Evolutionary conservation across 495 filamentous ascomycete species (phyloP).

Genomic region (Penicillium daleae): DNA sequence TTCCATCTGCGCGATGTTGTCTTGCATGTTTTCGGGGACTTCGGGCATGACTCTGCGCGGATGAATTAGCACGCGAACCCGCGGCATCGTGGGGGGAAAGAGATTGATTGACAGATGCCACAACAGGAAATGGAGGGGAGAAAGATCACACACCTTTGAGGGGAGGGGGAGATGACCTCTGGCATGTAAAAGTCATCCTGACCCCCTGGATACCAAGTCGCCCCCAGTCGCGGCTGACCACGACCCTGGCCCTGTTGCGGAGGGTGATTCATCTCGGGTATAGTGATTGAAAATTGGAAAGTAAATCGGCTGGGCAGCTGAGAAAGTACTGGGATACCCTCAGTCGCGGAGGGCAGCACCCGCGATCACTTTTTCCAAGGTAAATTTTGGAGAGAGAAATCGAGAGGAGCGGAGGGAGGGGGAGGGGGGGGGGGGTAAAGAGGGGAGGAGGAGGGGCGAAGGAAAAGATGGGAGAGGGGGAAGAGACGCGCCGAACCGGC

Average conservation of each 20-base stretch:
- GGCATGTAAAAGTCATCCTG: constrained; percentile 86
- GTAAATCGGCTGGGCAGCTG: background rate
- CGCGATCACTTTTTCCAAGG: background rate
- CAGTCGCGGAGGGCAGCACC: constrained; percentile 1
- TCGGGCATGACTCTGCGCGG: constrained; percentile 70
- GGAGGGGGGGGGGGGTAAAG: background rate
- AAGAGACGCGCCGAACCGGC: background rate
- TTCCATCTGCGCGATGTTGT: constrained; percentile 87
- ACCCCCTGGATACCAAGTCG: constrained; percentile 89
- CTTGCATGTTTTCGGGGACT: constrained; percentile 85
- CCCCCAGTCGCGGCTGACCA: constrained; percentile 63
- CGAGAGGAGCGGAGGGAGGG: background rate
- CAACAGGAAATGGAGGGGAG: constrained; percentile 1
- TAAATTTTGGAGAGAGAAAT: background rate
- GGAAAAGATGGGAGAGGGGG: constrained; percentile 1
- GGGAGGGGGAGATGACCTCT: constrained; percentile 78
- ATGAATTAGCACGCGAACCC: constrained; percentile 32
- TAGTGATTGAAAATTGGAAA: background rate
- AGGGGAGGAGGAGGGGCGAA: constrained; percentile 3
- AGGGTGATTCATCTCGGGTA: constrained; percentile 42
- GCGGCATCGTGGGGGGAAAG: constrained; percentile 21
- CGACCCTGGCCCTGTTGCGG: constrained; percentile 34
- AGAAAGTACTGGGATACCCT: background rate
- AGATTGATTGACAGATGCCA: background rate
- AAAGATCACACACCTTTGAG: constrained; percentile 73